Percentiles rank a stretch among this genome's conserved stretches.
Evolutionary conservation across 495 filamentous ascomycete species (phyloP).

Genomic region (Podospora comata): DNA sequence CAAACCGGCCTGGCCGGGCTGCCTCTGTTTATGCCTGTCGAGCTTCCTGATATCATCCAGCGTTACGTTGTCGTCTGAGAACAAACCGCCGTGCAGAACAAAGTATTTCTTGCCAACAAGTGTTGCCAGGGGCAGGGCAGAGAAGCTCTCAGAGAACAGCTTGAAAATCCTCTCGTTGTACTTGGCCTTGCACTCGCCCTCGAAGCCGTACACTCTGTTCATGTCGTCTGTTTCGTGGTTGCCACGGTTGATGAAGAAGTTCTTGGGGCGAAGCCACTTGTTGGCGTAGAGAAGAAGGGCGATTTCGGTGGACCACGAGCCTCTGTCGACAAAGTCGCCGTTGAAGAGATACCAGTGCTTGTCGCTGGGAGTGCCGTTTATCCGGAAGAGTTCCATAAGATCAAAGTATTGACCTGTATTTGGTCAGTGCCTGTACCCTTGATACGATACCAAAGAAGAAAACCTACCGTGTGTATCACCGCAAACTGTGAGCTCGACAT

Average conservation of each 20-base stretch:
- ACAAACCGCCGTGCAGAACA: constrained; percentile 91
- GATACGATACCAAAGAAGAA: background rate
- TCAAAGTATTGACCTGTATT: constrained; percentile 90
- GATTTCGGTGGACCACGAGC: constrained; percentile 96
- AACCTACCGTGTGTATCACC: constrained; percentile 89
- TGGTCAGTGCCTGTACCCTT: constrained; percentile 20
- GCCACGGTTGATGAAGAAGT: constrained; percentile 94
- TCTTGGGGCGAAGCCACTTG: constrained; percentile 87
- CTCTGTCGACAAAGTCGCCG: constrained; percentile 97
- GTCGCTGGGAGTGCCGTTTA: constrained; percentile 79
- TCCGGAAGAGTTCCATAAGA: constrained; percentile 89
- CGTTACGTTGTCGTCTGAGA: constrained; percentile 92
- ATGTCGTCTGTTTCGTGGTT: constrained; percentile 99
- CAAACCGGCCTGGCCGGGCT: constrained; percentile 90
- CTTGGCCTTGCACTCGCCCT: constrained; percentile 96
- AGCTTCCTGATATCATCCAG: constrained; percentile 92
- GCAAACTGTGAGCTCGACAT: constrained; percentile 83
- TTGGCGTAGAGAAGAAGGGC: constrained; percentile 91
- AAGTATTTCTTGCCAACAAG: constrained; percentile 90
- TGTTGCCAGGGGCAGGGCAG: constrained; percentile 87
- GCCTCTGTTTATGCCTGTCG: constrained; percentile 84
- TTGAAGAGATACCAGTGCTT: constrained; percentile 96
- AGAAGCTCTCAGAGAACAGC: constrained; percentile 97
- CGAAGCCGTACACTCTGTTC: constrained; percentile 98
- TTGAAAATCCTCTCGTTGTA: constrained; percentile 95